Evolutionary conservation across 2,329 filamentous ascomycete genomes (phyloP).

Genomic region (Phyllosticta citrichinensis): DNA sequence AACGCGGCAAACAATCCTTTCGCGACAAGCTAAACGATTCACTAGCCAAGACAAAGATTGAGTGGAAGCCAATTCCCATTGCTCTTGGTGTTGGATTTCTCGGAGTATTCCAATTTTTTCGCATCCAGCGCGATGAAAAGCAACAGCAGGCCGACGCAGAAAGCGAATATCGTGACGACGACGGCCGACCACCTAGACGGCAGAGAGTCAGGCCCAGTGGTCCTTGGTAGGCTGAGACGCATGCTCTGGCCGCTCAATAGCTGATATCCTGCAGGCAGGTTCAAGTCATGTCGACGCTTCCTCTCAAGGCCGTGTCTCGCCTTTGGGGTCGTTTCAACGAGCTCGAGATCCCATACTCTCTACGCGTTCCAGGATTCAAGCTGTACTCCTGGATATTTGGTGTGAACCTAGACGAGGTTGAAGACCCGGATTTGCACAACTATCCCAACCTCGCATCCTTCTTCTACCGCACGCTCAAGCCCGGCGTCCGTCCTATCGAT

Average conservation of each 20-base stretch:
- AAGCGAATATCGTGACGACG: slow-evolving; percentile 36
- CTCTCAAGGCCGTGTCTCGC: slow-evolving; percentile 80
- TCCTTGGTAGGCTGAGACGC: slow-evolving; percentile 53
- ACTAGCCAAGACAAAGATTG: slow-evolving; percentile 54
- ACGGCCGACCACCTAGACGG: slow-evolving; percentile 41
- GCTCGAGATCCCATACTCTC: slow-evolving; percentile 73
- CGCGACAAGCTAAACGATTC: slow-evolving; percentile 47
- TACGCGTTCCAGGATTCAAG: slow-evolving; percentile 82
- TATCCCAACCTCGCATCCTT: slow-evolving; percentile 93
- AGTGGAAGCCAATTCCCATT: slow-evolving; percentile 87
- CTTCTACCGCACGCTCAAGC: slow-evolving; percentile 92
- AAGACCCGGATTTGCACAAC: slow-evolving; percentile 75
- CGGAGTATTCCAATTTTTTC: slow-evolving; percentile 75
- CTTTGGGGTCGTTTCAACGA: slow-evolving; percentile 91
- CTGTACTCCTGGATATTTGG: slow-evolving; percentile 86
- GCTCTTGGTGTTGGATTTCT: slow-evolving; percentile 77
- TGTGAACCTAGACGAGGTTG: slow-evolving; percentile 80
- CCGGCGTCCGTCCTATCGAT: slow-evolving; percentile 76
- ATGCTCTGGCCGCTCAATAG: not conserved
- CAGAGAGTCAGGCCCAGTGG: slow-evolving; percentile 68
- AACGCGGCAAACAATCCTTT: slow-evolving; percentile 44
- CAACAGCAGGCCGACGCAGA: slow-evolving; percentile 29
- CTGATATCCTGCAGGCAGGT: slow-evolving; percentile 52
- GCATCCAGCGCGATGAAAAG: slow-evolving; percentile 49
- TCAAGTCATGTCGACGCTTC: slow-evolving; percentile 85